These are phyloP conservation scores for Collybia nuda DNA, from an alignment of 768 basidiomycete genomes.

Conservation along the genomic window DNA sequence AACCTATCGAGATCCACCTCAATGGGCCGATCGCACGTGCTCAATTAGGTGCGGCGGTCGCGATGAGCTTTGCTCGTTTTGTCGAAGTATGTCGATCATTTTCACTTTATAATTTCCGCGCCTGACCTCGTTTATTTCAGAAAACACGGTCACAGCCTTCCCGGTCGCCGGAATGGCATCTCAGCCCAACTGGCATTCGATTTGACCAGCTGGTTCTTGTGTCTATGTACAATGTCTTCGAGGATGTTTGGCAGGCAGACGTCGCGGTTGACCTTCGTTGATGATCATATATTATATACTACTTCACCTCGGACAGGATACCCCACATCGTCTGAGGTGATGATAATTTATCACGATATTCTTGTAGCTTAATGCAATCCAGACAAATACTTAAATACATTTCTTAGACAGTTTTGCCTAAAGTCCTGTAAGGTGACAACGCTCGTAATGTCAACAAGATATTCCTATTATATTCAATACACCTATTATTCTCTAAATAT, in stretches of 20 bases:
- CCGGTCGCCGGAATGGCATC: conserved; percentile 27
- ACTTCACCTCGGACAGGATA: no score
- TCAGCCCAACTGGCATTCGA: conserved; percentile 32
- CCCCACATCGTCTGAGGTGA: no score
- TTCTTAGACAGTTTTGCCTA: no score
- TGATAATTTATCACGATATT: no score
- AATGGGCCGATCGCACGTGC: conserved; percentile 41
- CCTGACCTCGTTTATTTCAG: conserved; percentile 17
- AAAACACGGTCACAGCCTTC: conserved; percentile 24
- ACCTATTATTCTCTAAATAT: no score
- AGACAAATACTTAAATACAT: no score
- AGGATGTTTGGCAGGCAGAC: conserved; percentile 52
- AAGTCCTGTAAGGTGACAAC: no score
- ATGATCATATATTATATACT: background rate
- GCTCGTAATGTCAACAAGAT: no score
- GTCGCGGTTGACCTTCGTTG: conserved; percentile 37
- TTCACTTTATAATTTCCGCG: background rate
- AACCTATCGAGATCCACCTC: conserved; percentile 32
- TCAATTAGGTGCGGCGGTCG: conserved; percentile 36
- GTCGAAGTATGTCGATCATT: conserved; percentile 30
- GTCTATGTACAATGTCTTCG: conserved; percentile 38
- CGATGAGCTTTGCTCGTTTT: conserved; percentile 34
- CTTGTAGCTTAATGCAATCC: no score
- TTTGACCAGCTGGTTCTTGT: conserved; percentile 45
- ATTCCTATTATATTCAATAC: no score